phyloP scores from a whole-genome alignment of 345 rosid genomes.

The Tarenaya hassleriana region DNA sequence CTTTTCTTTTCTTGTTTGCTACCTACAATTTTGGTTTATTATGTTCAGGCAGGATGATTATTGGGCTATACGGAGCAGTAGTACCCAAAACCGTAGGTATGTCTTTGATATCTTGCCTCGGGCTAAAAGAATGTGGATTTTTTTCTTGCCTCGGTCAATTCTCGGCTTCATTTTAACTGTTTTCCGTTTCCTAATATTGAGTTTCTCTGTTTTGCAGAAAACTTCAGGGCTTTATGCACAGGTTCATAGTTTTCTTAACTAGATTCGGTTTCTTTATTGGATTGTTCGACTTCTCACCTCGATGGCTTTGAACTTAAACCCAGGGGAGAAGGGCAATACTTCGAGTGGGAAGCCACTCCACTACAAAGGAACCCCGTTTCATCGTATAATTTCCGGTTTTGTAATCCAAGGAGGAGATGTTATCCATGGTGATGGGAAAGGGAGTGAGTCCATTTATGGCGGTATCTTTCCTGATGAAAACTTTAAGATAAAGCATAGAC shows the following conservation, averaged over 20 bases:
- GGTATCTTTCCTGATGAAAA: slow-evolving; percentile 85
- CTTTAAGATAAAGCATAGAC: slow-evolving; percentile 78
- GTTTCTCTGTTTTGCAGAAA: slow-evolving; percentile 50
- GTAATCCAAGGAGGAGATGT: slow-evolving; percentile 95
- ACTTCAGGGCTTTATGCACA: slow-evolving; percentile 95
- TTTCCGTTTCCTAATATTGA: slow-evolving; percentile 5
- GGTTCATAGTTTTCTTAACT: slow-evolving; percentile 38
- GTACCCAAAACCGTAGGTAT: slow-evolving; percentile 95
- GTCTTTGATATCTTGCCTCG: slow-evolving; percentile 20
- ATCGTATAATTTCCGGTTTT: slow-evolving; percentile 91
- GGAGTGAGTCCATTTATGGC: slow-evolving; percentile 72
- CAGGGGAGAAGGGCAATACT: slow-evolving; percentile 70
- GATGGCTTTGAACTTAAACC: slow-evolving; percentile 9
- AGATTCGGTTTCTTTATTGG: background rate
- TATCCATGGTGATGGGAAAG: slow-evolving; percentile 65
- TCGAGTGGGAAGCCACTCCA: slow-evolving; percentile 54
- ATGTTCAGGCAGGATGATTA: slow-evolving; percentile 76
- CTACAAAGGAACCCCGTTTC: slow-evolving; percentile 81
- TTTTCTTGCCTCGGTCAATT: background rate
- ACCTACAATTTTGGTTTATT: slow-evolving; percentile 1
- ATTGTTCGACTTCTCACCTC: background rate
- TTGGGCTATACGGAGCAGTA: slow-evolving; percentile 82
- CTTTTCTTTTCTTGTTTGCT: slow-evolving; percentile 13
- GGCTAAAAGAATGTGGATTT: background rate
- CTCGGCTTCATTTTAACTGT: background rate